phyloP scores from a whole-genome alignment of 345 rosid genomes.

The Brassica cretica region DNA sequence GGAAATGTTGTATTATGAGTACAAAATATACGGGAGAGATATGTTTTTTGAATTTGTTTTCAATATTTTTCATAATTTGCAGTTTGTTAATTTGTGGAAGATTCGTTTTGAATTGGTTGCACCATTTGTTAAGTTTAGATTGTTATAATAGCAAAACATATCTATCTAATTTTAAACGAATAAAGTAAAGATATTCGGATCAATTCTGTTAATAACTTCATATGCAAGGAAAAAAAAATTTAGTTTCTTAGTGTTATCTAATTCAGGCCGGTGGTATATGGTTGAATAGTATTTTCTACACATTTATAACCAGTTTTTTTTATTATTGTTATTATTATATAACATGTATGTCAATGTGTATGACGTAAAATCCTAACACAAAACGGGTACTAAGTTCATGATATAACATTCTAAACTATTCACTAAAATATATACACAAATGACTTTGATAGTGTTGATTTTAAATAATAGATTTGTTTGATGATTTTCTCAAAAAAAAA shows the following conservation, averaged over 20 bases:
- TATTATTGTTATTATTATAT: no score
- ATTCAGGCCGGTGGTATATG: neutral
- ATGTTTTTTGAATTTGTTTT: neutral
- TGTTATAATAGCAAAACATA: no score
- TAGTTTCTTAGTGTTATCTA: neutral
- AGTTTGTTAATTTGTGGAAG: neutral
- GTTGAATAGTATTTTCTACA: neutral
- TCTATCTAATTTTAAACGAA: neutral
- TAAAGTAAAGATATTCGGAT: neutral
- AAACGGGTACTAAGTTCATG: neutral
- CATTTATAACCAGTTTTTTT: neutral
- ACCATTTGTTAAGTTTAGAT: no score
- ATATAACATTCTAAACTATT: neutral
- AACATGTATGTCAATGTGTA: neutral
- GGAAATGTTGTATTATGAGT: no score
- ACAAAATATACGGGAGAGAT: neutral
- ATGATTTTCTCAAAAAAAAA: no score
- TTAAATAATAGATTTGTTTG: no score
- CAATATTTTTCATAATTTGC: neutral
- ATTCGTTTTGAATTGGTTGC: neutral
- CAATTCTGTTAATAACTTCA: neutral
- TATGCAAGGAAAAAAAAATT: neutral
- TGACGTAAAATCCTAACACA: neutral
- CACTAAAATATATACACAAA: neutral
- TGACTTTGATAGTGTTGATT: neutral